Conservation (phyloP, 768 basidiomycete genomes). For the Mrakia blollopis region DNA sequence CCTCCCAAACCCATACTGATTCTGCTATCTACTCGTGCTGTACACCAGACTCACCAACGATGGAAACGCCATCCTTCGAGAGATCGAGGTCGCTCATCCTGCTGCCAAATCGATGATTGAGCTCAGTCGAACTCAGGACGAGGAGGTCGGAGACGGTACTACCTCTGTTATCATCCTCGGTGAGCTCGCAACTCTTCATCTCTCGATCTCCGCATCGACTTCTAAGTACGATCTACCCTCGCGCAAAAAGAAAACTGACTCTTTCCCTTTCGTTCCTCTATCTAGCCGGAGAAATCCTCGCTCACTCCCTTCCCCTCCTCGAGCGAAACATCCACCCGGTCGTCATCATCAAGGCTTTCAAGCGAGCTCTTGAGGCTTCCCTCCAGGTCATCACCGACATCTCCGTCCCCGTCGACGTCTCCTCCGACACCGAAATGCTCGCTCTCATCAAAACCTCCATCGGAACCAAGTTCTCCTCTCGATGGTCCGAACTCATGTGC, state of each 20-base stretch:
- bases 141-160: slow-evolving; percentile 98
- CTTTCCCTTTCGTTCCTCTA: background rate
- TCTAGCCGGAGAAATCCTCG: slow-evolving; percentile 90
- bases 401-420: slow-evolving; percentile 81
- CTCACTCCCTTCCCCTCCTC: slow-evolving; percentile 84
- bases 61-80: slow-evolving; percentile 96
- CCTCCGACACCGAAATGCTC: slow-evolving; percentile 85
- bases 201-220: background rate
- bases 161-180: slow-evolving; percentile 97
- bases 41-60: slow-evolving; percentile 80
- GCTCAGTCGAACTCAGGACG: slow-evolving; percentile 93
- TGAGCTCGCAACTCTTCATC: slow-evolving; percentile 43
- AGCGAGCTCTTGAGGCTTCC: slow-evolving; percentile 88
- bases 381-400: slow-evolving; percentile 82
- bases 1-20: too few species aligned
- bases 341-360: slow-evolving; percentile 97
- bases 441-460: slow-evolving; percentile 96
- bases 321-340: slow-evolving; percentile 98
- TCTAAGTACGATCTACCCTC: background rate
- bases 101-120: slow-evolving; percentile 99
- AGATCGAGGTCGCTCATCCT: slow-evolving; percentile 98
- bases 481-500: slow-evolving; percentile 98
- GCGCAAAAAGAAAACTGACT: background rate
- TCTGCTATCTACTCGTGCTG: too few species aligned
- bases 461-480: slow-evolving; percentile 93